These are phyloP conservation scores for Porcisia hertigi DNA, from an alignment of 208 protist genomes.

Conservation along the genomic window DNA sequence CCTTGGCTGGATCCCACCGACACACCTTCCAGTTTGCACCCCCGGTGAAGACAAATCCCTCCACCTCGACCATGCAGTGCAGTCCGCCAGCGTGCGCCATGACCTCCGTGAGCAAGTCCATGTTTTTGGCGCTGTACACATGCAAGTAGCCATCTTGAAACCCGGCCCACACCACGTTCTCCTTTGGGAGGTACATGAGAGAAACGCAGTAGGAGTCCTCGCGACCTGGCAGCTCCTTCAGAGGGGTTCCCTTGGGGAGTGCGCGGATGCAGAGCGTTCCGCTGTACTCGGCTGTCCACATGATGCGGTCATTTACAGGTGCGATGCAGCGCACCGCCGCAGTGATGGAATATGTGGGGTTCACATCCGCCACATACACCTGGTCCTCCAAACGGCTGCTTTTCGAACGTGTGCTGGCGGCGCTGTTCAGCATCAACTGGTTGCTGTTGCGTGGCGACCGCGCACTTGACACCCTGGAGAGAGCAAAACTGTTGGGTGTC, in stretches of 20 bases:
- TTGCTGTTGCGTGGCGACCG: slow-evolving; percentile 1
- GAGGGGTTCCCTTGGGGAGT: slow-evolving; percentile 60
- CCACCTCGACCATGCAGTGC: slow-evolving; percentile 39
- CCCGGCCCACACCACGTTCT: slow-evolving; percentile 62
- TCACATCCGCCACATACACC: slow-evolving; percentile 66
- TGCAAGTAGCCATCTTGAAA: slow-evolving; percentile 84
- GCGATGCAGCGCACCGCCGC: slow-evolving; percentile 49
- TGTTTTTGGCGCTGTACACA: slow-evolving; percentile 55
- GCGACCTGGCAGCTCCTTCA: slow-evolving; percentile 50
- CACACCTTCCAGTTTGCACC: slow-evolving; percentile 78
- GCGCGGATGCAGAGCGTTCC: slow-evolving; percentile 67
- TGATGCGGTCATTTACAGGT: slow-evolving; percentile 65
- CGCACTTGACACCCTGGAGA: slow-evolving; percentile 8
- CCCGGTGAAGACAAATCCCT: slow-evolving; percentile 75
- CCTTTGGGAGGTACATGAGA: slow-evolving; percentile 53
- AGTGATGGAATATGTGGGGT: slow-evolving; percentile 55
- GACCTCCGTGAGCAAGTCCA: slow-evolving; percentile 43
- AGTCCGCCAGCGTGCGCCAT: slow-evolving; percentile 32
- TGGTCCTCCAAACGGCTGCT: slow-evolving; percentile 1
- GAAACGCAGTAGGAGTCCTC: slow-evolving; percentile 59
- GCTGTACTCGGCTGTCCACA: slow-evolving; percentile 77
- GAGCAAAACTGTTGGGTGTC: slow-evolving; percentile 11
- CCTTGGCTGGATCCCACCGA: slow-evolving; percentile 52
- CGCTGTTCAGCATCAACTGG: neutral
- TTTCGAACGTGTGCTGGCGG: neutral